Percentiles rank a stretch among this genome's conserved stretches.
Conservation (phyloP, 306 rosid species). For the Canavalia ensiformis region DNA sequence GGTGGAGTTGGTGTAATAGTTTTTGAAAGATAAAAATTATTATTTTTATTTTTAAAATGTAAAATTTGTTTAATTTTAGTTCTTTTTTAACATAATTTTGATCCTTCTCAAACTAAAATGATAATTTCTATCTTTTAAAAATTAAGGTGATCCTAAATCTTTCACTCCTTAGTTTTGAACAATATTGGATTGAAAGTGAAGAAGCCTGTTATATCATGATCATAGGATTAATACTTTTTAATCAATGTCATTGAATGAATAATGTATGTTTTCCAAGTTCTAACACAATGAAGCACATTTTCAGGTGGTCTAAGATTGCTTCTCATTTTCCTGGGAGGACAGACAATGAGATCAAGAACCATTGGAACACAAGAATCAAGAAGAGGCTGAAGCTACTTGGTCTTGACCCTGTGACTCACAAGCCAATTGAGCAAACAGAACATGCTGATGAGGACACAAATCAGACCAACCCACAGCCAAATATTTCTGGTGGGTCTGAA, state of each 20-base stretch:
- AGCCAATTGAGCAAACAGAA: conserved; percentile 52
- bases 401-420: conserved; percentile 70
- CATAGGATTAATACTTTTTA: neutral
- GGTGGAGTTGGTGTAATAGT: too few relatives aligned
- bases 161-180: too few relatives aligned
- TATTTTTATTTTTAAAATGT: too few relatives aligned
- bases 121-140: too few relatives aligned
- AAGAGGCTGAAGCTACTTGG: conserved; percentile 84
- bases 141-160: too few relatives aligned
- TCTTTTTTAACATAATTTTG: too few relatives aligned
- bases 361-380: conserved; percentile 94
- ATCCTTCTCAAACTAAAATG: too few relatives aligned
- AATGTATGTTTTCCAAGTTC: neutral
- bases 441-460: conserved; percentile 39
- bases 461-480: conserved; percentile 26
- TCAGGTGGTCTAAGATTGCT: conserved; percentile 98
- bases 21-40: too few relatives aligned
- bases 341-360: conserved; percentile 96
- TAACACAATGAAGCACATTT: conserved; percentile 35
- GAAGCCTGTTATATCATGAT: conserved; percentile 2
- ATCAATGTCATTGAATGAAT: neutral
- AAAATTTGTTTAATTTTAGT: too few relatives aligned
- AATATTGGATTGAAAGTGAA: neutral
- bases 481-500: conserved; percentile 40
- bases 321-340: conserved; percentile 95